Percentiles rank a stretch among this genome's conserved stretches.
Evolutionary conservation across 2,329 filamentous ascomycete genomes (phyloP).

Genomic region (Stagonosporopsis chrysanthemi): DNA sequence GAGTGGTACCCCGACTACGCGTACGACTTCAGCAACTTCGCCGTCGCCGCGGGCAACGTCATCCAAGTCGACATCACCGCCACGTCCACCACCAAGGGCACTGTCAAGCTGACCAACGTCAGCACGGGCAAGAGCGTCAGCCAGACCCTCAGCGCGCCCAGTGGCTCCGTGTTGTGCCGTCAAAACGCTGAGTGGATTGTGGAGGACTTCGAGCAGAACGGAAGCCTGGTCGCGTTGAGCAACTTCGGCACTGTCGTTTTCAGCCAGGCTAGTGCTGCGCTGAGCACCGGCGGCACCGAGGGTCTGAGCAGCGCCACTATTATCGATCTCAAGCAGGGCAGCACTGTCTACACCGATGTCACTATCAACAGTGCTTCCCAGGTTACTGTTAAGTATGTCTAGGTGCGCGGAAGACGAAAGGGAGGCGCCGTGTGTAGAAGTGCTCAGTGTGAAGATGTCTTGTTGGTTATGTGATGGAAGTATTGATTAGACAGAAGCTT

Average conservation of each 20-base stretch:
- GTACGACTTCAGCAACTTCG: conserved; percentile 59
- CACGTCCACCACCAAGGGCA: conserved; percentile 54
- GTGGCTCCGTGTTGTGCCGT: conserved; percentile 20
- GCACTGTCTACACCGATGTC: conserved; percentile 32
- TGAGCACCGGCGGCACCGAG: conserved; percentile 34
- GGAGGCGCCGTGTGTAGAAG: background rate
- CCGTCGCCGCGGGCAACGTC: conserved; percentile 55
- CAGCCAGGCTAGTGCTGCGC: conserved; percentile 49
- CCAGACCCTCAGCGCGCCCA: conserved; percentile 54
- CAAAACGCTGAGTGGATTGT: conserved; percentile 70
- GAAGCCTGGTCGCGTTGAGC: conserved; percentile 54
- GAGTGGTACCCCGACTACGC: conserved; percentile 68
- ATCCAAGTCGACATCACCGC: conserved; percentile 53
- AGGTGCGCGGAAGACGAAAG: background rate
- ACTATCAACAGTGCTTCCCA: conserved; percentile 19
- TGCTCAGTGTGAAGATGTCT: background rate
- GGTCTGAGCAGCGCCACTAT: conserved; percentile 52
- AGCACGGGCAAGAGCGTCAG: conserved; percentile 61
- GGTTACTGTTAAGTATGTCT: conserved; percentile 21
- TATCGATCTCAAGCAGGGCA: conserved; percentile 57
- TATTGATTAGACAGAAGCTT: too few species aligned
- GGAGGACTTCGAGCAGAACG: conserved; percentile 59
- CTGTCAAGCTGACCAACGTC: conserved; percentile 60
- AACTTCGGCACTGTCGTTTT: conserved; percentile 60
- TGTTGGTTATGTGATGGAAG: too few species aligned